phyloP scores from a whole-genome alignment of 805 yeast species.

The Wickerhamiella azymoides region DNA sequence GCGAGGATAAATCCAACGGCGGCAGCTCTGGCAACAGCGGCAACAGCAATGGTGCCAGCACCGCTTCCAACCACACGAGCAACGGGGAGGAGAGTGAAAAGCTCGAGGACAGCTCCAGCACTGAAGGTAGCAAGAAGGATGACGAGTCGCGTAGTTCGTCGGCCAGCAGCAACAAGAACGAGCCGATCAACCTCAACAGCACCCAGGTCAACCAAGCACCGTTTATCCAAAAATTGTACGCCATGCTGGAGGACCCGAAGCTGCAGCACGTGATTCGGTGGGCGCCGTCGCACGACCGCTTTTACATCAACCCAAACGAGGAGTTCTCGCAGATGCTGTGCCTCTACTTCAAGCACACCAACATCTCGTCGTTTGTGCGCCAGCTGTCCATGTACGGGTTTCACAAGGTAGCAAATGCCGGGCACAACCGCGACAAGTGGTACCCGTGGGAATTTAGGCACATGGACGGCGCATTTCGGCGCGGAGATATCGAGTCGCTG shows the following conservation, averaged over 20 bases:
- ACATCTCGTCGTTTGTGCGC: constrained; percentile 83
- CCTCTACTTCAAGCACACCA: constrained; percentile 81
- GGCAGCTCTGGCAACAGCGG: neutral
- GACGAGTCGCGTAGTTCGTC: neutral
- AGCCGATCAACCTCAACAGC: neutral
- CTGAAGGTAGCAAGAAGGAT: neutral
- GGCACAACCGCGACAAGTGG: constrained; percentile 6
- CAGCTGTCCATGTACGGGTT: constrained; percentile 95
- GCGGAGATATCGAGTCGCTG: constrained; percentile 66
- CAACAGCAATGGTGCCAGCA: neutral
- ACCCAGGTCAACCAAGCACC: constrained; percentile 35
- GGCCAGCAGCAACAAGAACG: neutral
- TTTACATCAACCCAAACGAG: constrained; percentile 72
- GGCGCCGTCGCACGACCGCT: constrained; percentile 57
- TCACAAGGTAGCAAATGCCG: constrained; percentile 40
- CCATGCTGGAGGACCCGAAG: constrained; percentile 71
- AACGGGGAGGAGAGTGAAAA: neutral
- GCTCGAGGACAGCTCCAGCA: neutral
- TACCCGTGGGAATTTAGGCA: constrained; percentile 79
- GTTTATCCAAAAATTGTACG: constrained; percentile 77
- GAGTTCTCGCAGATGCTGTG: constrained; percentile 65
- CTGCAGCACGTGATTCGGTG: constrained; percentile 76
- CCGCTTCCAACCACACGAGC: neutral
- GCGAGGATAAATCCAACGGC: neutral
- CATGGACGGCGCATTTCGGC: constrained; percentile 58